A percentile compares a stretch with the other conserved stretches of the same genome.
Conservation (phyloP, 768 basidiomycete species). For the Kwoniella pini region DNA sequence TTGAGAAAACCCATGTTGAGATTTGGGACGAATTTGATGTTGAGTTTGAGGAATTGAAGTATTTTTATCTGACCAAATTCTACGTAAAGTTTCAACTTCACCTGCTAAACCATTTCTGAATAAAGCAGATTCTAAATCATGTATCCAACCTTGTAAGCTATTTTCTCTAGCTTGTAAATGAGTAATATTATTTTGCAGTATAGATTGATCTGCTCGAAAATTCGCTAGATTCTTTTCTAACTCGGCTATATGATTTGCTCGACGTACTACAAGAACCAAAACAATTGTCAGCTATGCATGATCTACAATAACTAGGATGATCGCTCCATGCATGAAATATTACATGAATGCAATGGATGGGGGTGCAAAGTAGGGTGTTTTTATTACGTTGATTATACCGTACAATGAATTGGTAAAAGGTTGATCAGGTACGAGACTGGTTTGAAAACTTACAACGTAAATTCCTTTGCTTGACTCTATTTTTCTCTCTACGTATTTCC, state of each 20-base stretch:
- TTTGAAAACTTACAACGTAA: slow-evolving; percentile 29
- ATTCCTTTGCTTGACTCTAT: slow-evolving; percentile 43
- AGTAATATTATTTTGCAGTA: slow-evolving; percentile 9
- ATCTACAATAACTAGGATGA: not conserved
- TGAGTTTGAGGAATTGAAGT: not conserved
- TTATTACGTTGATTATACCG: slow-evolving; percentile 8
- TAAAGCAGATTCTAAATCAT: slow-evolving; percentile 28
- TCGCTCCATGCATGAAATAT: not conserved
- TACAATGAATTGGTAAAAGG: not conserved
- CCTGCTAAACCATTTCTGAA: slow-evolving; percentile 21
- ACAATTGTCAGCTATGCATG: slow-evolving; percentile 6
- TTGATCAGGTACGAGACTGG: slow-evolving; percentile 1
- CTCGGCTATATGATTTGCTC: slow-evolving; percentile 37
- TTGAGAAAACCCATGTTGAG: not conserved
- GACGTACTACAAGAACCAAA: slow-evolving; percentile 22
- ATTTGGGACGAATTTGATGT: not conserved
- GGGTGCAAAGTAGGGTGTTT: not conserved
- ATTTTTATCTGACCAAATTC: slow-evolving; percentile 19
- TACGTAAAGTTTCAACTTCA: slow-evolving; percentile 23
- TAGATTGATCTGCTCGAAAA: slow-evolving; percentile 19
- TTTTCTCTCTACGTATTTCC: slow-evolving; percentile 38
- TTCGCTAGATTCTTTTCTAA: slow-evolving; percentile 26
- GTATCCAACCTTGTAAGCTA: slow-evolving; percentile 24
- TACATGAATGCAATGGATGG: slow-evolving; percentile 5
- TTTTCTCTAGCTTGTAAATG: slow-evolving; percentile 21